phyloP scores from a whole-genome alignment of 2,329 filamentous ascomycete species.

The Cladosporium halotolerans region DNA sequence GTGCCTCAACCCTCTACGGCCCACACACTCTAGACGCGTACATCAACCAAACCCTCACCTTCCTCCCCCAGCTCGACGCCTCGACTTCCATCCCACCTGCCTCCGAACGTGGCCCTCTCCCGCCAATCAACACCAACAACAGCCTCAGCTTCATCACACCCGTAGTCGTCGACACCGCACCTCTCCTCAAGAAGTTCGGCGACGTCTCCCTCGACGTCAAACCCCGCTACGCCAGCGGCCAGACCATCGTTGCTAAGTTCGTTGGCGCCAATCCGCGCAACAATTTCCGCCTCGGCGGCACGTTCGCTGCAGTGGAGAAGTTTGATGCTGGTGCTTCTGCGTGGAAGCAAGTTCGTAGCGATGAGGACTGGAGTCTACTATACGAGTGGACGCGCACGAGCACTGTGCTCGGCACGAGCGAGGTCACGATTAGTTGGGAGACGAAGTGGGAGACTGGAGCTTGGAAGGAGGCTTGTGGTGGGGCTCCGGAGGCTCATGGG shows the following conservation, averaged over 20 bases:
- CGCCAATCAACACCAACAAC: constrained; percentile 71
- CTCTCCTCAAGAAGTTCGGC: constrained; percentile 64
- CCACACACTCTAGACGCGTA: constrained; percentile 77
- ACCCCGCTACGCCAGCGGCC: constrained; percentile 48
- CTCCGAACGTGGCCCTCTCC: constrained; percentile 48
- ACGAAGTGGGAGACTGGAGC: constrained; percentile 48
- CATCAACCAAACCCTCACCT: constrained; percentile 74
- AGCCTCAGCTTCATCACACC: constrained; percentile 74
- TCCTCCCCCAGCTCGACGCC: constrained; percentile 59
- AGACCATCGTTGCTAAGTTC: constrained; percentile 61
- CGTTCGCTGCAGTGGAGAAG: constrained; percentile 70
- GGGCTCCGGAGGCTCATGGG: constrained; percentile 12
- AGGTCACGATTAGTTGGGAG: constrained; percentile 77
- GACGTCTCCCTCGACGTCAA: constrained; percentile 53
- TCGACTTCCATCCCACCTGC: constrained; percentile 29
- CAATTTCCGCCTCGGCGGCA: constrained; percentile 70
- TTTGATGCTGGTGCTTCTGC: constrained; percentile 36
- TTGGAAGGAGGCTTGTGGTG: constrained; percentile 31
- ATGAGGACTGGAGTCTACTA: constrained; percentile 76
- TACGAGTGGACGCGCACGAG: constrained; percentile 73
- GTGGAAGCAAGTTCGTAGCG: constrained; percentile 65
- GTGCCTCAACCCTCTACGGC: constrained; percentile 86
- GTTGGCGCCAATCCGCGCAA: constrained; percentile 87
- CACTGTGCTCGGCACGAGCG: constrained; percentile 64
- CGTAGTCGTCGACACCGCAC: constrained; percentile 67